phyloP scores from a whole-genome alignment of 257 asterid genomes.

The Eustoma russellianum region DNA sequence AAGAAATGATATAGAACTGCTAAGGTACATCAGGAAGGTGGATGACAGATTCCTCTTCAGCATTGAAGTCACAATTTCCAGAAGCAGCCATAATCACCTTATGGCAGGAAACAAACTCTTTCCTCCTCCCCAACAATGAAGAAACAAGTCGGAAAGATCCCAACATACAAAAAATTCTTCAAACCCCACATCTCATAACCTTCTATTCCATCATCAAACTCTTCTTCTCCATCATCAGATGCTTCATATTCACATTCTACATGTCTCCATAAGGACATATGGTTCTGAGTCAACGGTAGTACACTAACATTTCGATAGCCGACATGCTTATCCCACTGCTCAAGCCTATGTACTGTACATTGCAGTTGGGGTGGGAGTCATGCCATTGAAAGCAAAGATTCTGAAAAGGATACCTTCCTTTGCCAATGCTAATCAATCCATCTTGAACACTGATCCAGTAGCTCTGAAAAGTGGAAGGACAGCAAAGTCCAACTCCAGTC shows the following conservation, averaged over 20 bases:
- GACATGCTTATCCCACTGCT: conserved; percentile 97
- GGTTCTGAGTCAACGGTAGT: conserved; percentile 71
- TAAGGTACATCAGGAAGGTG: conserved; percentile 46
- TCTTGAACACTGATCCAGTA: conserved; percentile 92
- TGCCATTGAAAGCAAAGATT: conserved; percentile 94
- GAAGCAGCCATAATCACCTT: conserved; percentile 73
- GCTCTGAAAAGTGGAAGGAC: conserved; percentile 87
- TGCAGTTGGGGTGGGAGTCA: conserved; percentile 78
- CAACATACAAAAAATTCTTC: conserved; percentile 66
- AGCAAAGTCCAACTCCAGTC: conserved; percentile 70
- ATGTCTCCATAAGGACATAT: conserved; percentile 82
- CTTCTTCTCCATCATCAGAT: conserved; percentile 53
- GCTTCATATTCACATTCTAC: conserved; percentile 48
- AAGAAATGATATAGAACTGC: conserved; percentile 60
- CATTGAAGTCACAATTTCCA: conserved; percentile 47
- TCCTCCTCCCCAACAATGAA: conserved; percentile 73
- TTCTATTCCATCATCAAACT: conserved; percentile 40
- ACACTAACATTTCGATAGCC: conserved; percentile 86
- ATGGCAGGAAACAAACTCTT: conserved; percentile 79
- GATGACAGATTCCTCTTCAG: conserved; percentile 37
- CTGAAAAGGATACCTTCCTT: conserved; percentile 95
- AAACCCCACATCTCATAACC: conserved; percentile 76
- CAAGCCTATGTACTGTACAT: conserved; percentile 84
- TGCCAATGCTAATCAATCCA: conserved; percentile 91
- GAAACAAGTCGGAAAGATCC: conserved; percentile 71